Evolutionary conservation across 495 filamentous ascomycete genomes (phyloP).

Genomic region (Chaetomium fimeti): DNA sequence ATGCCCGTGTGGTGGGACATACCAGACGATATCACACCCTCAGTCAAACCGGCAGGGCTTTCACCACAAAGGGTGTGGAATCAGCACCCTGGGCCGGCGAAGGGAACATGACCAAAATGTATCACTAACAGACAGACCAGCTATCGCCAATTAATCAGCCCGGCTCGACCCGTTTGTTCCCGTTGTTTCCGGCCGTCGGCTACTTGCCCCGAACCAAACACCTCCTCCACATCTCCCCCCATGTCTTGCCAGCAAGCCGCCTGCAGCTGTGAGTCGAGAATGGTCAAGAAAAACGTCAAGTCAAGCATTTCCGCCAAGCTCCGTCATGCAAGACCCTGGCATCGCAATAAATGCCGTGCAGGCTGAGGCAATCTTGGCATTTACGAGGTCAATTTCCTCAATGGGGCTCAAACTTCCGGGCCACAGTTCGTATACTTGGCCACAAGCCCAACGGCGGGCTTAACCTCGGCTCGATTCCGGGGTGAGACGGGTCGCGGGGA

Average conservation of each 20-base stretch:
- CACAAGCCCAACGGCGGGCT: not conserved
- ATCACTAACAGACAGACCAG: not conserved
- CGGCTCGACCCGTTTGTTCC: not conserved
- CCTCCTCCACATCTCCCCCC: not conserved
- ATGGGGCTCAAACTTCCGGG: slow-evolving; percentile 5
- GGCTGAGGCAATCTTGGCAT: slow-evolving; percentile 13
- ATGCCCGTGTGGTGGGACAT: not conserved
- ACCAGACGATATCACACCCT: not conserved
- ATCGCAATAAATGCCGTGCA: not conserved
- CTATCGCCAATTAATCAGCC: not conserved
- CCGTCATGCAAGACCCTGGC: not conserved
- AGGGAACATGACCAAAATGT: not conserved
- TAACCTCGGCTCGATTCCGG: not conserved
- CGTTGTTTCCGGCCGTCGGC: not conserved
- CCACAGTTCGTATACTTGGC: not conserved
- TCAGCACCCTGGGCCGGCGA: not conserved
- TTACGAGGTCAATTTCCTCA: slow-evolving; percentile 1
- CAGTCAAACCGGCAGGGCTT: not conserved
- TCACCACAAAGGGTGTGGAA: not conserved
- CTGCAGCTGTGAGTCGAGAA: not conserved
- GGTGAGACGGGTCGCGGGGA: not conserved
- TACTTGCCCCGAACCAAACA: not conserved
- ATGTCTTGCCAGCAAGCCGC: not conserved
- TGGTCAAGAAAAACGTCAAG: not conserved
- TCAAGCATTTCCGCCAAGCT: slow-evolving; percentile 14